A percentile compares a stretch with the other conserved stretches of the same genome.
These are phyloP conservation scores for Rheum nobile DNA, from an alignment of 148 eudicot genomes.

Conservation along the genomic window DNA sequence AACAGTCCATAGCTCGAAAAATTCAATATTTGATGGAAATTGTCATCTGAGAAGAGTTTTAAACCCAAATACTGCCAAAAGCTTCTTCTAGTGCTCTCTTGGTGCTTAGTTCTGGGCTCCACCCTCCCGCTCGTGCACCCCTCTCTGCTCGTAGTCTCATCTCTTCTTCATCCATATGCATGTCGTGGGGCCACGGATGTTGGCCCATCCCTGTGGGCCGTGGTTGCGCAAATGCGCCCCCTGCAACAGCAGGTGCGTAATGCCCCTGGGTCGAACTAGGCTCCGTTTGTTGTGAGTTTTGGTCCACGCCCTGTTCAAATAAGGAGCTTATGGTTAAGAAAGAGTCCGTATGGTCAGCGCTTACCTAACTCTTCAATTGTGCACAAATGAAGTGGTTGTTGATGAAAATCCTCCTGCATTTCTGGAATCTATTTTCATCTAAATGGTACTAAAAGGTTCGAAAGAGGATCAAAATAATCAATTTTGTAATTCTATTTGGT, in stretches of 20 bases:
- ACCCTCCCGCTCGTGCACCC: conserved; percentile 78
- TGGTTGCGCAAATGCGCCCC: conserved; percentile 54
- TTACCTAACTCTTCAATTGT: neutral
- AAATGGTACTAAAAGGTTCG: neutral
- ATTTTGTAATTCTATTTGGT: neutral
- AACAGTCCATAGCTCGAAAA: no score
- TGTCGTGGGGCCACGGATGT: conserved; percentile 49
- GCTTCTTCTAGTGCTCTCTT: conserved; percentile 95
- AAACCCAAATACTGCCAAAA: conserved; percentile 76
- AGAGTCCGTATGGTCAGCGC: neutral
- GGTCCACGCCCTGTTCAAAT: conserved; percentile 19
- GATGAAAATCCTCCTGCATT: no score
- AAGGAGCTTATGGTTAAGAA: neutral
- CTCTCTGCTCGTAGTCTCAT: conserved; percentile 55
- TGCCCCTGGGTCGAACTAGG: conserved; percentile 46
- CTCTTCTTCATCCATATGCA: conserved; percentile 60
- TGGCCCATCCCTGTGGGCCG: conserved; percentile 62
- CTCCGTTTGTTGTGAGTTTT: conserved; percentile 39
- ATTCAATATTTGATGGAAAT: no score
- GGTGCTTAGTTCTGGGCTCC: conserved; percentile 58
- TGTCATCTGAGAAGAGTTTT: conserved; percentile 1
- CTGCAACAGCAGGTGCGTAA: conserved; percentile 79
- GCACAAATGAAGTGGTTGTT: neutral
- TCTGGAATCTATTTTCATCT: neutral
- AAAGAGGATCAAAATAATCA: neutral